These are phyloP conservation scores for Amylocarpus encephaloides DNA, from an alignment of 2,329 filamentous ascomycete genomes.

Conservation along the genomic window DNA sequence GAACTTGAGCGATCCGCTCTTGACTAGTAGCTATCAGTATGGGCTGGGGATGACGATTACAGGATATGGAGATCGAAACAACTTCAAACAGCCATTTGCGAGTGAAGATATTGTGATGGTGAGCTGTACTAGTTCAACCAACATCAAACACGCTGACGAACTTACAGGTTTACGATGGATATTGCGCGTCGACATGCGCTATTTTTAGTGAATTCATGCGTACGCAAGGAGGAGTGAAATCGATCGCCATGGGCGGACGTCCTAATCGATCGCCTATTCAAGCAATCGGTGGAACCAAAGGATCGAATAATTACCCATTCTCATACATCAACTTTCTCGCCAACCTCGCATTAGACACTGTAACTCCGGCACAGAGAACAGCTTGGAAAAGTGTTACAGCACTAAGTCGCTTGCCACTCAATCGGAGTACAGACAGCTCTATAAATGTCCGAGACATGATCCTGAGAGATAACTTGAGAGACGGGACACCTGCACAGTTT, in stretches of 20 bases:
- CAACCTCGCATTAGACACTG: conserved; percentile 8
- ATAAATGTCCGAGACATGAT: conserved; percentile 39
- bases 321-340: conserved; percentile 14
- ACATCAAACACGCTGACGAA: background rate
- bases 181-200: conserved; percentile 54
- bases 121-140: conserved; percentile 20
- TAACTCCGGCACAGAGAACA: conserved; percentile 10
- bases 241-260: conserved; percentile 53
- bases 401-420: conserved; percentile 13
- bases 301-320: conserved; percentile 34
- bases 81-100: conserved; percentile 33
- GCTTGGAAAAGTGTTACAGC: conserved; percentile 10
- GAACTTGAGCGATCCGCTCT: conserved; percentile 21
- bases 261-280: conserved; percentile 50
- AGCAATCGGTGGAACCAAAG: conserved; percentile 57
- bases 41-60: conserved; percentile 28
- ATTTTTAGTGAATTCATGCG: conserved; percentile 51
- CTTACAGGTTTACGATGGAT: conserved; percentile 39
- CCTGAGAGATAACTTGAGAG: conserved; percentile 26
- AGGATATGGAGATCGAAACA: conserved; percentile 28
- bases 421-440: conserved; percentile 29
- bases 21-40: conserved; percentile 18
- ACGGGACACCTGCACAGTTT: conserved; percentile 49
- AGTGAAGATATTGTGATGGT: conserved; percentile 38
- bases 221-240: conserved; percentile 43